Conservation (phyloP, 208 protist species). For the Cochliopodium minus region DNA sequence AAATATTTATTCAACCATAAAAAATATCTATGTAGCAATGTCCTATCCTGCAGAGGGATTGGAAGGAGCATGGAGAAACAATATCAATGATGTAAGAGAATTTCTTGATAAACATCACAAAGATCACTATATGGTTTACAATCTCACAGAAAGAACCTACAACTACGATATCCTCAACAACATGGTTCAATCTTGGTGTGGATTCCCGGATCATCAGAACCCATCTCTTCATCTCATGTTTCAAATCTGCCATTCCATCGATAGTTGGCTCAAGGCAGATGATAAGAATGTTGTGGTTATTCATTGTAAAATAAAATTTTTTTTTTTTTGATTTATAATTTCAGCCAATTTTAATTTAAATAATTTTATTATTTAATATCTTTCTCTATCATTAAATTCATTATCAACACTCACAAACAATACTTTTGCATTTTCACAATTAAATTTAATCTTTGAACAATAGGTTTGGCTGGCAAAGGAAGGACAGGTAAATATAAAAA, state of each 20-base stretch:
- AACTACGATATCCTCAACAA: slow-evolving; percentile 3
- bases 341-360: too few species aligned
- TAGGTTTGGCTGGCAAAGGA: slow-evolving; percentile 9
- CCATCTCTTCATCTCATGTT: slow-evolving; percentile 2
- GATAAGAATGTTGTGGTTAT: slow-evolving; percentile 10
- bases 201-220: slow-evolving; percentile 15
- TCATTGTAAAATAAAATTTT: slow-evolving; percentile 16
- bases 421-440: not conserved
- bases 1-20: too few species aligned
- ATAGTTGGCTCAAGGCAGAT: slow-evolving; percentile 7
- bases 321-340: too few species aligned
- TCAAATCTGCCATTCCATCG: slow-evolving; percentile 8
- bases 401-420: too few species aligned
- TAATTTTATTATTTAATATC: too few species aligned
- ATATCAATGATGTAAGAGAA: not conserved
- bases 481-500: not conserved
- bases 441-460: not conserved
- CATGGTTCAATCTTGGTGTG: not conserved
- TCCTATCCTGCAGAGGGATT: slow-evolving; percentile 9
- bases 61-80: not conserved
- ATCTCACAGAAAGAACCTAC: slow-evolving; percentile 5
- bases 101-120: slow-evolving; percentile 9
- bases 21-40: slow-evolving; percentile 23
- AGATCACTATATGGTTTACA: slow-evolving; percentile 3
- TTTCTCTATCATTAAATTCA: too few species aligned